A percentile compares a stretch with the other conserved stretches of the same genome.
Evolutionary conservation across 495 filamentous ascomycete species (phyloP).

Genomic region (Geopyxis carbonaria): DNA sequence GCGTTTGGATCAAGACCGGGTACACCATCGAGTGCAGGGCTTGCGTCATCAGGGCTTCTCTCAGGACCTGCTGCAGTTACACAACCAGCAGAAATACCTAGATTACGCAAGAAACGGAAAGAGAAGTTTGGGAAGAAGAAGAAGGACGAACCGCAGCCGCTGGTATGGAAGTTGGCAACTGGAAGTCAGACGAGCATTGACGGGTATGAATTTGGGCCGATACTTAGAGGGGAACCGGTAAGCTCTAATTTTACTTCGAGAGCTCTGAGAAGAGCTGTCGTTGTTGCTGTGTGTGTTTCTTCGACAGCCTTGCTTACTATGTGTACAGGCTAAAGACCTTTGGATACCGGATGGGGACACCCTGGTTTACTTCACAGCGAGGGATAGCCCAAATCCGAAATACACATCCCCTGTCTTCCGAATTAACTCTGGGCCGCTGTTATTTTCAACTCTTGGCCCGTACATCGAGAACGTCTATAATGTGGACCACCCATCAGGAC

Average conservation of each 20-base stretch:
- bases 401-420: conserved; percentile 60
- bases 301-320: too few relatives aligned
- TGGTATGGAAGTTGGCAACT: background rate
- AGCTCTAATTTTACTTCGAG: conserved; percentile 2
- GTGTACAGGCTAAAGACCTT: conserved; percentile 61
- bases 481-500: conserved; percentile 27
- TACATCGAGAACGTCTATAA: conserved; percentile 35
- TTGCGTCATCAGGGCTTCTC: background rate
- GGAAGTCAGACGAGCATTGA: background rate
- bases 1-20: background rate
- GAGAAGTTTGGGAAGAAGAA: background rate
- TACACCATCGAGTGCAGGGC: background rate
- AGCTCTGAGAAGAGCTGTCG: conserved; percentile 9
- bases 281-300: too few relatives aligned
- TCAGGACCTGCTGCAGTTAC: too few relatives aligned
- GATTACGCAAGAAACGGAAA: background rate
- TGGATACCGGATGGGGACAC: conserved; percentile 77
- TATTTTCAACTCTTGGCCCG: conserved; percentile 51
- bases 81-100: background rate
- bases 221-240: conserved; percentile 4
- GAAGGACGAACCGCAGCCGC: conserved; percentile 9
- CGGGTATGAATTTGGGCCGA: background rate
- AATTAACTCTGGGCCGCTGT: conserved; percentile 46
- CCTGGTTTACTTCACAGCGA: conserved; percentile 66
- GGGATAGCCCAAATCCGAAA: conserved; percentile 47